Evolutionary conservation across 2,329 filamentous ascomycete species (phyloP).

Genomic region (Colletotrichum caudatum): DNA sequence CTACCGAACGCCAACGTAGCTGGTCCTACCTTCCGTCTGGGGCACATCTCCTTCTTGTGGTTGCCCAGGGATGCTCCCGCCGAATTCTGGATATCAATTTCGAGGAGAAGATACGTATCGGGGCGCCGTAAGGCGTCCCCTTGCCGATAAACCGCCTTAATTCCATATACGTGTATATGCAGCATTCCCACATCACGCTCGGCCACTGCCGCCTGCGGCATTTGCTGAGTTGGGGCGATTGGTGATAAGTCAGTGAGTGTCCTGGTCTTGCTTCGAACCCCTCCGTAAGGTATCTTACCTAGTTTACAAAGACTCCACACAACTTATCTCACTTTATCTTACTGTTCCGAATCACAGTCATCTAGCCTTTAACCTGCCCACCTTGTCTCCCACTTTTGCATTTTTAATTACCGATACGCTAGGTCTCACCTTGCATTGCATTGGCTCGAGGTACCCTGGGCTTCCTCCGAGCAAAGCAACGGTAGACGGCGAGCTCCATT

Average conservation of each 20-base stretch:
- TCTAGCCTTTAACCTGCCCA: not conserved
- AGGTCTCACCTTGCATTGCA: conserved; percentile 2
- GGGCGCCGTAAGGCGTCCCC: too few relatives aligned
- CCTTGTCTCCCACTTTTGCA: conserved; percentile 3
- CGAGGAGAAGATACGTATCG: not conserved
- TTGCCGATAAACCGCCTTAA: not conserved
- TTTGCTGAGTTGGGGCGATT: not conserved
- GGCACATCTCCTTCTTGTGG: conserved; percentile 4
- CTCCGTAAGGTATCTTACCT: not conserved
- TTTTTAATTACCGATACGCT: not conserved
- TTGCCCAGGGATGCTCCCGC: not conserved
- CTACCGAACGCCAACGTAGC: not conserved
- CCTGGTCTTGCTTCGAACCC: conserved; percentile 12
- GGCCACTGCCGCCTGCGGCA: not conserved
- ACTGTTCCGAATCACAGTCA: not conserved
- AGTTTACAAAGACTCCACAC: conserved; percentile 14
- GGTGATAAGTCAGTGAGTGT: not conserved
- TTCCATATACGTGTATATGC: not conserved
- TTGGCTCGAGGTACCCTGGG: not conserved
- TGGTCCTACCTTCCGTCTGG: not conserved
- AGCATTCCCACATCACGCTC: not conserved
- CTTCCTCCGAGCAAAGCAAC: conserved; percentile 1
- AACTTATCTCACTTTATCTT: conserved; percentile 23
- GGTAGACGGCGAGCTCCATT: conserved; percentile 39
- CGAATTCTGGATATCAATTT: not conserved